Evolutionary conservation across 2,329 filamentous ascomycete genomes (phyloP).

Genomic region (Penicillium verrucosum): DNA sequence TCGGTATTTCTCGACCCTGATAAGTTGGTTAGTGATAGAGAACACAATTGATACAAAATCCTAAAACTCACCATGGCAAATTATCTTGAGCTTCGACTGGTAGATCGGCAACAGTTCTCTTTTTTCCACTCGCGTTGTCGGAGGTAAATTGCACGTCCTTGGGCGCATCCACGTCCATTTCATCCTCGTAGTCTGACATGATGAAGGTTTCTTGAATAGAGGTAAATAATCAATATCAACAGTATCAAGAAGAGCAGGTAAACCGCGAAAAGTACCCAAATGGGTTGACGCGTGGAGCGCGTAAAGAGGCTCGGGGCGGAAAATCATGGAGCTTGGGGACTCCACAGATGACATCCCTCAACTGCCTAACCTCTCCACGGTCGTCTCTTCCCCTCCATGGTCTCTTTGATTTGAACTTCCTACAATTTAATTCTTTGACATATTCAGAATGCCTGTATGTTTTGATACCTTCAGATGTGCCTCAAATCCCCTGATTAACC

Average conservation of each 20-base stretch:
- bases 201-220: slow-evolving; percentile 11
- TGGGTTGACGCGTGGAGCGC: slow-evolving; percentile 36
- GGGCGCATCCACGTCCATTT: slow-evolving; percentile 65
- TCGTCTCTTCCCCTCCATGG: neutral
- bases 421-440: neutral
- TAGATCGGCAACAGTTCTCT: slow-evolving; percentile 86
- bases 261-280: neutral
- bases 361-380: slow-evolving; percentile 10
- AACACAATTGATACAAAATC: no score
- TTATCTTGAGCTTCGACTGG: slow-evolving; percentile 92
- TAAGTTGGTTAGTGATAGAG: slow-evolving; percentile 14
- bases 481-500: slow-evolving; percentile 8
- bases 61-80: slow-evolving; percentile 69
- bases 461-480: neutral
- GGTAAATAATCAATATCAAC: slow-evolving; percentile 4
- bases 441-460: slow-evolving; percentile 48
- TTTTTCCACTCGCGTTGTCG: slow-evolving; percentile 68
- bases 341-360: slow-evolving; percentile 31
- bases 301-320: slow-evolving; percentile 43
- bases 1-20: slow-evolving; percentile 93
- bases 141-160: slow-evolving; percentile 65
- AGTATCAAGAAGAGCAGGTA: neutral
- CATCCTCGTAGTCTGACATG: slow-evolving; percentile 60
- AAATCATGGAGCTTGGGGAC: slow-evolving; percentile 32
- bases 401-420: neutral